Evolutionary conservation across 805 yeast species (phyloP), one percentile per base, ranked within the genome.

Genomic region (Saccharomyces mikatae): DNA sequence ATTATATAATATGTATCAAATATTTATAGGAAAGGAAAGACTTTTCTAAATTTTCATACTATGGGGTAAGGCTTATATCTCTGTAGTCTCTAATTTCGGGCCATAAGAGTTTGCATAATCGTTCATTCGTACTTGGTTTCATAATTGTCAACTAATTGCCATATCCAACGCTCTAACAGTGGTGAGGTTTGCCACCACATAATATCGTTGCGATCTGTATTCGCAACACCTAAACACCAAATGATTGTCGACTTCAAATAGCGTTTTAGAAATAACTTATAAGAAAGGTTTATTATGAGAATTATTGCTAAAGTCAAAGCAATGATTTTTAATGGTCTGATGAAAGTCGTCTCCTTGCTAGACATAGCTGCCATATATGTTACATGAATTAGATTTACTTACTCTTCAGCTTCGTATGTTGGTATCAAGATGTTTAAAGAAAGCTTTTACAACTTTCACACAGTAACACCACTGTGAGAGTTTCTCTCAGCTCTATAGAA

Each of bases 101-200:
- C 10, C 47, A 17, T 30, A 46, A 24, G 21, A 9, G n/a, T 26
- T 26, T 22, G 29, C 4, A 24, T 3, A 24, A 9, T 36, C 26
- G 24, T 14, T 46, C 17, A 47, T n/a, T 41, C 22, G 22, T 49
- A 49, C 22, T 9, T 11, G 22, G 46, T 14, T 28, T 60, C 67
- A 10, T 57, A 50, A 30, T 52, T 24, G 30, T 65, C 69, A 9
- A 66, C 51, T 6, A 65, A 24, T 13, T 26, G 53, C 72, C 72
- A 68, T 6, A 62, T 52, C 1, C 56, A 17, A 28, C 41, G 54
- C 48, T 68, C 72, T 4, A 63, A 22, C 1, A 26, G 29, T 4
- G 65, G 59, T 41, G 51, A 32, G n/a, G 49, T 52, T 52, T 68
- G 72, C 71, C 72, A 68, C 68, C 70, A 65, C 9, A 58, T 47